Conservation (phyloP, 192 early-diverging fungal species). For the Coemansia sp. region DNA sequence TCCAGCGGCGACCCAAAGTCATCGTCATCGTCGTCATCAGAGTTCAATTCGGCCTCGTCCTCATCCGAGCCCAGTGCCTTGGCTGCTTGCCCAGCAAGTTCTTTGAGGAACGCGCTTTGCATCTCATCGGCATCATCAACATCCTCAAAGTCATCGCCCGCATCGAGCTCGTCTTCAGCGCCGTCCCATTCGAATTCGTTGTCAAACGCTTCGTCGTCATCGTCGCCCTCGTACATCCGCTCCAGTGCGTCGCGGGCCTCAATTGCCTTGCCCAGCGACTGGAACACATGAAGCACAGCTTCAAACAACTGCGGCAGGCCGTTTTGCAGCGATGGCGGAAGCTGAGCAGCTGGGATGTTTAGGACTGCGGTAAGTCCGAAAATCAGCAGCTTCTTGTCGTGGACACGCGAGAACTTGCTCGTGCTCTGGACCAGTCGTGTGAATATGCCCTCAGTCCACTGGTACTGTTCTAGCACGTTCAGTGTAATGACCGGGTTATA, state of each 20-base stretch:
- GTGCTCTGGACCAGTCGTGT: conserved; percentile 73
- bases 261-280: conserved; percentile 65
- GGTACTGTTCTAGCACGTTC: conserved; percentile 72
- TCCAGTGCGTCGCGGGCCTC: conserved; percentile 52
- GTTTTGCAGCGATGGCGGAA: conserved; percentile 70
- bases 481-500: conserved; percentile 84
- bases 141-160: conserved; percentile 58
- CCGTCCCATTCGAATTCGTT: conserved; percentile 48
- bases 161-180: conserved; percentile 41
- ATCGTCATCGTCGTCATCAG: conserved; percentile 60
- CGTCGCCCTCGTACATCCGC: conserved; percentile 42
- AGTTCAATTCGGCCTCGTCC: conserved; percentile 30
- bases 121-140: conserved; percentile 66
- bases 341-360: conserved; percentile 64
- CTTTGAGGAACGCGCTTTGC: conserved; percentile 62
- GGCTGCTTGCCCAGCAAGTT: conserved; percentile 59
- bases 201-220: conserved; percentile 28
- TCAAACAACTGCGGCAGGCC: conserved; percentile 76
- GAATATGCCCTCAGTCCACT: conserved; percentile 77
- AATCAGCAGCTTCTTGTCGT: conserved; percentile 94
- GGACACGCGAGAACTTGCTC: conserved; percentile 77
- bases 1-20: conserved; percentile 67
- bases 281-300: conserved; percentile 70
- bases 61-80: conserved; percentile 45
- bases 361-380: conserved; percentile 74